These are phyloP conservation scores for Xerocomellus amylosporus DNA, from an alignment of 768 basidiomycete genomes.

Conservation along the genomic window DNA sequence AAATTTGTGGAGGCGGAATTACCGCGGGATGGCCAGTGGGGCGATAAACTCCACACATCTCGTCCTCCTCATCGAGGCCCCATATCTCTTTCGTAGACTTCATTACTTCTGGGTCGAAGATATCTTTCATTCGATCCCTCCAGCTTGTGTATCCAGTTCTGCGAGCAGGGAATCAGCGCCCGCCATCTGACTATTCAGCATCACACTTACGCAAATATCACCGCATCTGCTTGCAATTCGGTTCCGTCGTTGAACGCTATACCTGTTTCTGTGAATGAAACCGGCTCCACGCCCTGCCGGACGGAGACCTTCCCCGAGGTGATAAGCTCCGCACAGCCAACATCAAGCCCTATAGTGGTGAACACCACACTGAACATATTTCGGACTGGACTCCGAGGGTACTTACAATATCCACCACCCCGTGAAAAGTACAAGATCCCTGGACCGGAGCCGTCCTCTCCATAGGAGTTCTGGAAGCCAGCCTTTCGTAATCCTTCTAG, in stretches of 20 bases:
- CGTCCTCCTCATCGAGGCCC: conserved; percentile 2
- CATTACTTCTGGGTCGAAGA: background rate
- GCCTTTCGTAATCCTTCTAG: conserved; percentile 1
- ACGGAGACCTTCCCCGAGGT: background rate
- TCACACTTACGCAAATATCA: conserved; percentile 2
- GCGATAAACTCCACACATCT: conserved; percentile 4
- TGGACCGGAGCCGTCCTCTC: background rate
- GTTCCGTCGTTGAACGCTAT: background rate
- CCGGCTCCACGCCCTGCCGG: conserved; percentile 1
- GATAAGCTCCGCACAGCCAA: conserved; percentile 5
- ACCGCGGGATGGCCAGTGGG: conserved; percentile 6
- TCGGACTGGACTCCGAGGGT: background rate
- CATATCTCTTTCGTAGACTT: conserved; percentile 6
- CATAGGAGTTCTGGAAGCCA: background rate
- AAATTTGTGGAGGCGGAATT: background rate
- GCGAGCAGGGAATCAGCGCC: background rate
- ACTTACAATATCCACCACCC: conserved; percentile 5
- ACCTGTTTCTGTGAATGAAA: conserved; percentile 1
- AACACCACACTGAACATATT: background rate
- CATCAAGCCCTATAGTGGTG: conserved; percentile 2
- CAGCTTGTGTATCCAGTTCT: conserved; percentile 9
- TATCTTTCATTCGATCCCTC: conserved; percentile 1
- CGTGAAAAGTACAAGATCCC: conserved; percentile 2
- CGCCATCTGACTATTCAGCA: background rate
- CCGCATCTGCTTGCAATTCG: background rate